Conservation (phyloP, 179 eudicot genomes). For the Patellifolia procumbens region DNA sequence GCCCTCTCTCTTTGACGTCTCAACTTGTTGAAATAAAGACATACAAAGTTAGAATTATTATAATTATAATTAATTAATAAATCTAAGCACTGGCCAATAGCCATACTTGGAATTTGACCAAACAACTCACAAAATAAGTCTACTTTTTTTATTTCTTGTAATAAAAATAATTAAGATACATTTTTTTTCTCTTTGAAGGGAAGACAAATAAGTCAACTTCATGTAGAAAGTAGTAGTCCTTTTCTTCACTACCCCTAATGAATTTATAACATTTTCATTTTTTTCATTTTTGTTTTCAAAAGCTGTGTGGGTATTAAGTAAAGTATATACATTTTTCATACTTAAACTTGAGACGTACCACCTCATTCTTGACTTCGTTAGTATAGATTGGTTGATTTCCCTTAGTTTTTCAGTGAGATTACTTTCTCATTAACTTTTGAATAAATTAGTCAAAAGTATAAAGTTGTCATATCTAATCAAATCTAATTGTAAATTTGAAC, state of each 20-base stretch:
- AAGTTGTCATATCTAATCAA: no score
- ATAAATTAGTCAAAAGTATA: background rate
- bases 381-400: no score
- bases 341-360: background rate
- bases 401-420: no score
- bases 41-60: no score
- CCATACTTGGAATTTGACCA: slow-evolving; percentile 4
- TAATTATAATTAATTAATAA: background rate
- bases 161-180: no score
- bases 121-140: background rate
- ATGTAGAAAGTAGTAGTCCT: background rate
- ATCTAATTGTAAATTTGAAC: no score
- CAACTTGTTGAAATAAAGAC: background rate
- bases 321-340: background rate
- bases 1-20: slow-evolving; percentile 6
- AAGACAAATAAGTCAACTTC: background rate
- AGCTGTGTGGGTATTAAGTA: background rate
- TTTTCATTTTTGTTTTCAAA: background rate
- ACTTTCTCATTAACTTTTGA: background rate
- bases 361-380: background rate
- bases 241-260: background rate
- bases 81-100: background rate
- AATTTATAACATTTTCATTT: background rate
- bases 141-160: no score
- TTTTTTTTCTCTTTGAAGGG: no score